Percentiles rank a stretch among this genome's conserved stretches.
Evolutionary conservation across 2,329 filamentous ascomycete genomes (phyloP).

Genomic region (Biscogniauxia mediterranea): DNA sequence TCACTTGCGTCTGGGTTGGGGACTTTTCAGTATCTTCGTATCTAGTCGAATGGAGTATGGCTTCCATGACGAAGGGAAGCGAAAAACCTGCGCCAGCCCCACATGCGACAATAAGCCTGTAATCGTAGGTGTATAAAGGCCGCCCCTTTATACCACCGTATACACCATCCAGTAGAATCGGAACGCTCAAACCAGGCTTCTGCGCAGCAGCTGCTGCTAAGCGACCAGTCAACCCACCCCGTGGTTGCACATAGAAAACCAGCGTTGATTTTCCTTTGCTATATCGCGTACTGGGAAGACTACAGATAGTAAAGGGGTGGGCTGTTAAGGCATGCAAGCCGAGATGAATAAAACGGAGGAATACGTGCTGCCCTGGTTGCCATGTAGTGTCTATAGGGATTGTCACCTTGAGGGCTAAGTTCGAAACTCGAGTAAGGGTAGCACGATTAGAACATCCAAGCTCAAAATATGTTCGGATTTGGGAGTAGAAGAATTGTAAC

Average conservation of each 20-base stretch:
- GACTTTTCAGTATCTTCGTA: background rate
- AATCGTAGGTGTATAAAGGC: constrained; percentile 40
- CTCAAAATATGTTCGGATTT: constrained; percentile 47
- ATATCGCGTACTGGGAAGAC: constrained; percentile 35
- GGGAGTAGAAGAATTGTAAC: constrained; percentile 43
- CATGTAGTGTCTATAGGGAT: constrained; percentile 46
- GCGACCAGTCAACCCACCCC: constrained; percentile 47
- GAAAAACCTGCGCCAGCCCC: constrained; percentile 56
- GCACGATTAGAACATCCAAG: constrained; percentile 47
- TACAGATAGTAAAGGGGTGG: constrained; percentile 57
- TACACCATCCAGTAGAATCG: constrained; percentile 56
- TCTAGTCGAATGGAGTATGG: constrained; percentile 17
- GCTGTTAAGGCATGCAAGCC: constrained; percentile 44
- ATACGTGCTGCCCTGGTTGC: constrained; percentile 54
- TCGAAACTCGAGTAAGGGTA: constrained; percentile 38
- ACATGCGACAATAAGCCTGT: constrained; percentile 49
- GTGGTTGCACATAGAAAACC: constrained; percentile 52
- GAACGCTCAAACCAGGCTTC: constrained; percentile 36
- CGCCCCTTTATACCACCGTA: constrained; percentile 50
- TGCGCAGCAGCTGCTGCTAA: constrained; percentile 40
- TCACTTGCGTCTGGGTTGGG: constrained; percentile 20
- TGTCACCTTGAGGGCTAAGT: constrained; percentile 41
- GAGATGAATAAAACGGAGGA: constrained; percentile 49
- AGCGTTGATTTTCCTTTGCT: constrained; percentile 36
- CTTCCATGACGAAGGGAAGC: constrained; percentile 46